These are phyloP conservation scores for Kazachstania bromeliacearum DNA, from an alignment of 805 yeast species.

Conservation along the genomic window DNA sequence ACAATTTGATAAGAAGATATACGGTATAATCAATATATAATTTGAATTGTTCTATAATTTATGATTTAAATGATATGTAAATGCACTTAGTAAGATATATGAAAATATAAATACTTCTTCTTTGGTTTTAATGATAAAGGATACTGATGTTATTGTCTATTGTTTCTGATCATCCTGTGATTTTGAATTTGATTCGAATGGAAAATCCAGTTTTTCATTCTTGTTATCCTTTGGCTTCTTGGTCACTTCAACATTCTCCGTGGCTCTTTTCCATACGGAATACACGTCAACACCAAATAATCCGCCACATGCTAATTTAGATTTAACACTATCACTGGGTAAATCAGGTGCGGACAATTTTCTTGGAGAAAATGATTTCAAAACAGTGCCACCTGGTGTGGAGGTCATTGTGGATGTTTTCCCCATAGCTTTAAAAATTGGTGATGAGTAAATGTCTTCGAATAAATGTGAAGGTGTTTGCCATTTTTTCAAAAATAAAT, in stretches of 20 bases:
- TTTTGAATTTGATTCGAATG: conserved; percentile 6
- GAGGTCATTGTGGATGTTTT: conserved; percentile 12
- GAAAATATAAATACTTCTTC: too few species aligned
- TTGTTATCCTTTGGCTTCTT: neutral
- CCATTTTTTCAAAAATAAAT: conserved; percentile 21
- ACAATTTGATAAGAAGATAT: too few species aligned
- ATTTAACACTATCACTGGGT: conserved; percentile 7
- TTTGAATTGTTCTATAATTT: too few species aligned
- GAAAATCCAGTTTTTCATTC: conserved; percentile 9
- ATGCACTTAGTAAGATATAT: too few species aligned
- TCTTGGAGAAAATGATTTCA: conserved; percentile 13
- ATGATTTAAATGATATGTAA: too few species aligned
- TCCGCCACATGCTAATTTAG: conserved; percentile 24
- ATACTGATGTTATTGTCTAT: too few species aligned
- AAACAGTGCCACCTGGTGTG: conserved; percentile 12
- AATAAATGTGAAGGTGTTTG: conserved; percentile 28
- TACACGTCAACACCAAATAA: conserved; percentile 30
- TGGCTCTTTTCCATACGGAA: conserved; percentile 29
- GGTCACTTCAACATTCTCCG: conserved; percentile 6
- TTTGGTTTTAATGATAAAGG: too few species aligned
- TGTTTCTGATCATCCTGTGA: too few species aligned
- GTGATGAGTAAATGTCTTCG: conserved; percentile 28
- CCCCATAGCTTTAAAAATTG: conserved; percentile 21
- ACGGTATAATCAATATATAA: too few species aligned
- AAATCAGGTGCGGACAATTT: conserved; percentile 8